A percentile compares a stretch with the other conserved stretches of the same genome.
These are phyloP conservation scores for Lecanicillium sp. DNA, from an alignment of 2,329 filamentous ascomycete species.

Conservation along the genomic window DNA sequence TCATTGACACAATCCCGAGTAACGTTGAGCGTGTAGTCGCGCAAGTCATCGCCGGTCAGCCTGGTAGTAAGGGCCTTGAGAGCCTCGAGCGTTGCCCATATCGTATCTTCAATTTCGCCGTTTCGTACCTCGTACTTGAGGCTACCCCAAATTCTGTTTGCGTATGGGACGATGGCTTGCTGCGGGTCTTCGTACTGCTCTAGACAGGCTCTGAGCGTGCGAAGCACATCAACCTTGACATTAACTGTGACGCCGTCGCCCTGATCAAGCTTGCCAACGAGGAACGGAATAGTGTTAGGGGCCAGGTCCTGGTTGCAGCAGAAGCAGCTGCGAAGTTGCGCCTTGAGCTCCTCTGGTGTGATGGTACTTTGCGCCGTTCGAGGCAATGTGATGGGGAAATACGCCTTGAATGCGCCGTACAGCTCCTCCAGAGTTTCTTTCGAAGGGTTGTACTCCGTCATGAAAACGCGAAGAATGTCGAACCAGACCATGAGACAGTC, in stretches of 20 bases:
- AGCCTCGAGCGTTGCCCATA: slow-evolving; percentile 48
- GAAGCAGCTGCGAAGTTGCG: slow-evolving; percentile 45
- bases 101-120: slow-evolving; percentile 49
- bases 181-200: slow-evolving; percentile 38
- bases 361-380: slow-evolving; percentile 43
- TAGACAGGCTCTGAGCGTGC: slow-evolving; percentile 47
- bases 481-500: slow-evolving; percentile 52
- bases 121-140: slow-evolving; percentile 57
- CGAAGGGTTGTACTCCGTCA: slow-evolving; percentile 37
- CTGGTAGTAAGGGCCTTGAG: slow-evolving; percentile 40
- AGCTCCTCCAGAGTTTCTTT: slow-evolving; percentile 39
- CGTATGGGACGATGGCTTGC: slow-evolving; percentile 39
- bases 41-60: slow-evolving; percentile 35
- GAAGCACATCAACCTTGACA: slow-evolving; percentile 52
- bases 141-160: slow-evolving; percentile 48
- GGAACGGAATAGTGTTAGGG: slow-evolving; percentile 40
- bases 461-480: slow-evolving; percentile 35
- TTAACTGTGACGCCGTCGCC: slow-evolving; percentile 50
- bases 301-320: slow-evolving; percentile 40
- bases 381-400: slow-evolving; percentile 52
- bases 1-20: slow-evolving; percentile 48
- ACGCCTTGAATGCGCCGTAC: slow-evolving; percentile 49
- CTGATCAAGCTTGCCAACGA: slow-evolving; percentile 50
- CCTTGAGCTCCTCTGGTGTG: slow-evolving; percentile 50
- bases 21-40: slow-evolving; percentile 38